These are phyloP conservation scores for Alisma plantagoaquatica DNA, from an alignment of 106 monocot genomes.

Conservation along the genomic window DNA sequence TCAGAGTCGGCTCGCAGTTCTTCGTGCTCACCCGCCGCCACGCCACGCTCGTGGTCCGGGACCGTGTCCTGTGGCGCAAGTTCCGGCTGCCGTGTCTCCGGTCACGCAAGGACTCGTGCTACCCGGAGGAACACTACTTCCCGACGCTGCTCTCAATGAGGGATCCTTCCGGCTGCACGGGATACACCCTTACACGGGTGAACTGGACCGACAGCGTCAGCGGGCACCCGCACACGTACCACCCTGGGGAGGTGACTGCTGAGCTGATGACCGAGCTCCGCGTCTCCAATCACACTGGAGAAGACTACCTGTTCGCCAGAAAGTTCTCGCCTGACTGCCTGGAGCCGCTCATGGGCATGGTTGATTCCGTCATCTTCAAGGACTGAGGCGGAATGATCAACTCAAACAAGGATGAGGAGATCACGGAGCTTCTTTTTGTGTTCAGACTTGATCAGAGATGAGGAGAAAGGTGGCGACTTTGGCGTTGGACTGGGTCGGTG, in stretches of 20 bases:
- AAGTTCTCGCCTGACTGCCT: slow-evolving; percentile 64
- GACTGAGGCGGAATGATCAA: too few relatives aligned
- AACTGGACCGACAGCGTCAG: slow-evolving; percentile 74
- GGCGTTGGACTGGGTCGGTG: too few relatives aligned
- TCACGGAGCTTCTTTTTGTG: too few relatives aligned
- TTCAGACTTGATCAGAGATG: too few relatives aligned
- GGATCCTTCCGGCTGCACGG: slow-evolving; percentile 49
- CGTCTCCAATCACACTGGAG: slow-evolving; percentile 46
- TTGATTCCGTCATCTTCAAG: slow-evolving; percentile 40
- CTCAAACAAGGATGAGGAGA: too few relatives aligned
- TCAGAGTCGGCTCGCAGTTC: slow-evolving; percentile 77
- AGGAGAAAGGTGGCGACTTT: too few relatives aligned
- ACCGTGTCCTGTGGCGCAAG: slow-evolving; percentile 60
- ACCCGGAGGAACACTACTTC: slow-evolving; percentile 93
- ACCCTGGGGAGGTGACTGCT: slow-evolving; percentile 26
- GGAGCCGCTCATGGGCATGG: slow-evolving; percentile 43
- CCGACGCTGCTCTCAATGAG: slow-evolving; percentile 67
- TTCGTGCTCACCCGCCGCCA: slow-evolving; percentile 60
- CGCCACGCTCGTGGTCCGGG: slow-evolving; percentile 56
- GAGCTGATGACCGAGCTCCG: slow-evolving; percentile 46
- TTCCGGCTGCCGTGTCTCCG: slow-evolving; percentile 59
- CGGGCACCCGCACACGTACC: slow-evolving; percentile 68
- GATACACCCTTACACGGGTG: slow-evolving; percentile 61
- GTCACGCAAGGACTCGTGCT: slow-evolving; percentile 41
- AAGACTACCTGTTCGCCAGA: slow-evolving; percentile 58